phyloP scores from a whole-genome alignment of 345 rosid genomes.

The Pelargonium nanum region DNA sequence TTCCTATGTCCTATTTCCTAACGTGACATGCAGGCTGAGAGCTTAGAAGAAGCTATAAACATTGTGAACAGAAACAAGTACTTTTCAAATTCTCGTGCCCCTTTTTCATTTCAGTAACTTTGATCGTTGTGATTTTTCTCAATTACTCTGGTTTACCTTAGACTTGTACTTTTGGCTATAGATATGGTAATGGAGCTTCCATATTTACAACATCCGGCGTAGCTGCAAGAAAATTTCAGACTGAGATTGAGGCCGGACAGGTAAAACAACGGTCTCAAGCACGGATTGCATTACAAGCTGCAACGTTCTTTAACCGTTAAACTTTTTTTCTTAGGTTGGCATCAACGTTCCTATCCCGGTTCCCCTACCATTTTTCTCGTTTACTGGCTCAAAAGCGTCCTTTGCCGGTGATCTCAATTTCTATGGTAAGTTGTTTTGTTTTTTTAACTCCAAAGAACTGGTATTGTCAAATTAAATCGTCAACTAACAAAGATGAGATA shows the following conservation, averaged over 20 bases:
- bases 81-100: not conserved
- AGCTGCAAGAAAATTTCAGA: conserved; percentile 90
- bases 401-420: conserved; percentile 94
- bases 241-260: conserved; percentile 95
- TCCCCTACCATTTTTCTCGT: conserved; percentile 92
- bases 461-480: too few relatives aligned
- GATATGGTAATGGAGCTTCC: conserved; percentile 94
- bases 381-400: conserved; percentile 88
- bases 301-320: too few relatives aligned
- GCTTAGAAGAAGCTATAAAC: conserved; percentile 78
- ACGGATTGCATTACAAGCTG: not conserved
- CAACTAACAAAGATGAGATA: too few relatives aligned
- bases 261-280: conserved; percentile 21
- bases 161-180: conserved; percentile 13
- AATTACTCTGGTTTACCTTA: too few relatives aligned
- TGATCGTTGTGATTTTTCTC: not conserved
- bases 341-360: conserved; percentile 96
- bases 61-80: conserved; percentile 83
- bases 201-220: conserved; percentile 85
- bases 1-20: not conserved
- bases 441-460: too few relatives aligned
- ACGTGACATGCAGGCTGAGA: conserved; percentile 61
- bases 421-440: conserved; percentile 47
- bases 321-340: conserved; percentile 51
- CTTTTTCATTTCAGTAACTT: conserved; percentile 4